Percentiles rank a stretch among this genome's conserved stretches.
Evolutionary conservation across 2,329 filamentous ascomycete genomes (phyloP).

Genomic region (Coleophoma eucalyptorum): DNA sequence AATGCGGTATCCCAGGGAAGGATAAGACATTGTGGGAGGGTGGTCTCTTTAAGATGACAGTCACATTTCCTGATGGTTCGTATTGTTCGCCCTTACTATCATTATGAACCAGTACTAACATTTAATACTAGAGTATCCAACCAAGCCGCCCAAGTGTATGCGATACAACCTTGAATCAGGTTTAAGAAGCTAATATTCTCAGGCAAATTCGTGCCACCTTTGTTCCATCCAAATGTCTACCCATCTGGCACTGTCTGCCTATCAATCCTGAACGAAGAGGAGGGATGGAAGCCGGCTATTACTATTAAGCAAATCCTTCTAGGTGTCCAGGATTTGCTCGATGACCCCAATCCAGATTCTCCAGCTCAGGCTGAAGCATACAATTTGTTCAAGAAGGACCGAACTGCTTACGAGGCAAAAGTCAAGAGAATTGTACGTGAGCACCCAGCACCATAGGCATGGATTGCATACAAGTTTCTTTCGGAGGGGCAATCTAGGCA

Average conservation of each 20-base stretch:
- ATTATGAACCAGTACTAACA: slow-evolving; percentile 15
- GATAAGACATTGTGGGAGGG: slow-evolving; percentile 97
- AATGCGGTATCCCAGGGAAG: slow-evolving; percentile 94
- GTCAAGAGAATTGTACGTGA: slow-evolving; percentile 84
- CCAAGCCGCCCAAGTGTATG: slow-evolving; percentile 97
- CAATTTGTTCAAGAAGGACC: slow-evolving; percentile 92
- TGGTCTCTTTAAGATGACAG: slow-evolving; percentile 91
- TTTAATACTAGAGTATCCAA: slow-evolving; percentile 76
- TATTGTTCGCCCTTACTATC: slow-evolving; percentile 9
- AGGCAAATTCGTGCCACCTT: slow-evolving; percentile 95
- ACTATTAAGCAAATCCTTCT: slow-evolving; percentile 97
- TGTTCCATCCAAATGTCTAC: slow-evolving; percentile 99
- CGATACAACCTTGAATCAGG: slow-evolving; percentile 9
- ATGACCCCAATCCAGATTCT: slow-evolving; percentile 95
- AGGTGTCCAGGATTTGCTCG: slow-evolving; percentile 90
- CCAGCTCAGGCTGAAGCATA: slow-evolving; percentile 97
- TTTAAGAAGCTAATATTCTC: slow-evolving; percentile 13
- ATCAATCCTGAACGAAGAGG: slow-evolving; percentile 96
- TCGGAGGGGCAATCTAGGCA: slow-evolving; percentile 8
- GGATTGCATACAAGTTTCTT: slow-evolving; percentile 7
- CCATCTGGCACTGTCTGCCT: slow-evolving; percentile 96
- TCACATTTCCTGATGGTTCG: slow-evolving; percentile 90
- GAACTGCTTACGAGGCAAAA: slow-evolving; percentile 80
- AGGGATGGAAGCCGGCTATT: slow-evolving; percentile 97
- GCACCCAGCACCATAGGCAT: slow-evolving; percentile 68